phyloP scores from a whole-genome alignment of 2,329 filamentous ascomycete species.

The Fusarium sp. region DNA sequence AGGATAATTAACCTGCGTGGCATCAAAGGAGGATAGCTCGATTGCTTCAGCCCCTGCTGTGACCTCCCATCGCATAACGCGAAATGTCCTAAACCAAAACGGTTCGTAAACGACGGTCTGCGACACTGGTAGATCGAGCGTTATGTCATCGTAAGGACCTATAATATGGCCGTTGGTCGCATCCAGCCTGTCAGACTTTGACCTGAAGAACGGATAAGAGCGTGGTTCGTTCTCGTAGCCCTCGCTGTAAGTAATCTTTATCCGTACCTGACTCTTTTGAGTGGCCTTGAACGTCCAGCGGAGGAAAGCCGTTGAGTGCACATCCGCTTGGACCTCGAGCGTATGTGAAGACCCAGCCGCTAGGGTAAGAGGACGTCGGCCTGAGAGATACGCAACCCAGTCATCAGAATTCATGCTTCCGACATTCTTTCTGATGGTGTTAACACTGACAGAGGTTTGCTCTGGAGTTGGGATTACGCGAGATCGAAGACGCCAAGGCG shows the following conservation, averaged over 20 bases:
- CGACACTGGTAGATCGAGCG: not conserved
- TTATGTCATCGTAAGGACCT: not conserved
- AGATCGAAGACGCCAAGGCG: not conserved
- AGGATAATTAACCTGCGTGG: not conserved
- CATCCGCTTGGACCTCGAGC: not conserved
- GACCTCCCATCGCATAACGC: not conserved
- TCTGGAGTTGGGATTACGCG: not conserved
- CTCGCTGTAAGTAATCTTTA: not conserved
- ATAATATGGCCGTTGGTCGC: not conserved
- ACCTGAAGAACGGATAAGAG: not conserved
- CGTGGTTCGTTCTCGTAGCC: not conserved
- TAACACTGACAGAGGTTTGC: not conserved
- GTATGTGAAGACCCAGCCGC: not conserved
- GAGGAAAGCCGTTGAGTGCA: not conserved
- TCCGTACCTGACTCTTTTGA: not conserved
- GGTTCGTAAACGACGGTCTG: not conserved
- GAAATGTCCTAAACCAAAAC: not conserved
- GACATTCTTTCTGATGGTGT: rapidly evolving
- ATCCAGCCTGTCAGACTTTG: not conserved
- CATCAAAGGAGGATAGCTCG: not conserved
- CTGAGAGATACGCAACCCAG: not conserved
- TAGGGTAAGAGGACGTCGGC: rapidly evolving
- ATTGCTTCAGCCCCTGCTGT: rapidly evolving
- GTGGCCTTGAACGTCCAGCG: not conserved
- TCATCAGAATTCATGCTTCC: not conserved